phyloP scores from a whole-genome alignment of 108 stramenopile genomes.

The Pseudonitzschia pungens region DNA sequence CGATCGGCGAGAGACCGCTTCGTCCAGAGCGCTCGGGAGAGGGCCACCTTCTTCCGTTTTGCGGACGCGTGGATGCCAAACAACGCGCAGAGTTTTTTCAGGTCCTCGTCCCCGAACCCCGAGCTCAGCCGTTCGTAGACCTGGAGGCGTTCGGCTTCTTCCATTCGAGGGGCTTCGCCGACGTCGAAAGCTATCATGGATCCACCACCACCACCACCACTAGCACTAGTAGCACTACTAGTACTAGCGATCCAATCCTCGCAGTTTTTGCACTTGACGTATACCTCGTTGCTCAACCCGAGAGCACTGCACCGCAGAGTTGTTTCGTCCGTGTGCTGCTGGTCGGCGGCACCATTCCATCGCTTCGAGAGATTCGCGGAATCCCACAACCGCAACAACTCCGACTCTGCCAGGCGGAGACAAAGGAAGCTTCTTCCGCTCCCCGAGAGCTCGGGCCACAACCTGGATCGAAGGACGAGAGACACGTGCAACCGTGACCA shows the following conservation, averaged over 20 bases:
- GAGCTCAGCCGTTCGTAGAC: slow-evolving; percentile 40
- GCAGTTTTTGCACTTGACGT: slow-evolving; percentile 7
- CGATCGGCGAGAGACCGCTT: slow-evolving; percentile 3
- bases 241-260: slow-evolving; percentile 1
- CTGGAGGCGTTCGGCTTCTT: slow-evolving; percentile 47
- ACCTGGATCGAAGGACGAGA: slow-evolving; percentile 42
- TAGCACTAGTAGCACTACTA: no score
- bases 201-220: no score
- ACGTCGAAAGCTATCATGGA: no score
- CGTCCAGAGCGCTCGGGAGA: slow-evolving; percentile 34
- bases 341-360: not conserved
- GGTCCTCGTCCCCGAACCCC: slow-evolving; percentile 6
- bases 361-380: slow-evolving; percentile 11
- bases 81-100: slow-evolving; percentile 18
- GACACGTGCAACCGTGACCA: slow-evolving; percentile 43
- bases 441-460: slow-evolving; percentile 34
- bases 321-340: not conserved
- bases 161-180: slow-evolving; percentile 10
- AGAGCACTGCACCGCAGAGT: slow-evolving; percentile 1
- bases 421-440: slow-evolving; percentile 20
- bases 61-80: slow-evolving; percentile 35
- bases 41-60: slow-evolving; percentile 44
- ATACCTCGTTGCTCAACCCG: slow-evolving; percentile 22
- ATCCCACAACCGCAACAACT: slow-evolving; percentile 45
- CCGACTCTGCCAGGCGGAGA: slow-evolving; percentile 33